Evolutionary conservation across 306 rosid genomes (phyloP), one percentile per base, ranked within the genome.

Genomic region (Trifolium subterraneum): DNA sequence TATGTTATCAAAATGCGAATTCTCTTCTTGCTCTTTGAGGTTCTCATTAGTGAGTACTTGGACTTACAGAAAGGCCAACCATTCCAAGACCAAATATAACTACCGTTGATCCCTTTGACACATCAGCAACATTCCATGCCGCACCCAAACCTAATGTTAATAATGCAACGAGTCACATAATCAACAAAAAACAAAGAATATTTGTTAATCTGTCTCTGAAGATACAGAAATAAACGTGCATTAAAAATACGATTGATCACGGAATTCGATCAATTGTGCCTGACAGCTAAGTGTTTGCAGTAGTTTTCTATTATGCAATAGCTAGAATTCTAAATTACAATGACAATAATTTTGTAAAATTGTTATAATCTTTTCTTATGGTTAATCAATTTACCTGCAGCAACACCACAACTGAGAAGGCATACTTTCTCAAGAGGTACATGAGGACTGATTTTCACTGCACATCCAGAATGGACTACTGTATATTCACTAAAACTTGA

Each of bases 51-150:
- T 29, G 33, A 29, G 33, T 71, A 72, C 20, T 7, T 58, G 72
- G 33, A 83, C 98, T 86, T 80, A 93, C 97, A 70, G 98, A 91
- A 65, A 93, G 97, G 82, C 96, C 98, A 72, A 93, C 92, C 27
- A 97, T 91, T 83, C 98, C 98, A 45, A 93, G 97, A 78, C 98
- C 98, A 81, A 88, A 94, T 80, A 94, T 88, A 73, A 86, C 98
- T 75, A 94, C 98, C 15, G 90, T 87, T 69, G 97, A 91, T 75
- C 96, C 98, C 77, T 87, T 70, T 14, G 92, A 62, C 71, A 93
- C 86, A 82, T 89, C 87, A 69, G 98, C 98, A 68, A 91, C 87
- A 68, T 91, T 91, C 98, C 98, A 93, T 70, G 96, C 98, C 20
- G 94, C 98, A 7, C 97, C 98, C 52, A 93, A 71, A 73, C 98